Evolutionary conservation across 441 rosid species (phyloP), one percentile per base, ranked within the genome.

Genomic region (Gossypium davidsonii): DNA sequence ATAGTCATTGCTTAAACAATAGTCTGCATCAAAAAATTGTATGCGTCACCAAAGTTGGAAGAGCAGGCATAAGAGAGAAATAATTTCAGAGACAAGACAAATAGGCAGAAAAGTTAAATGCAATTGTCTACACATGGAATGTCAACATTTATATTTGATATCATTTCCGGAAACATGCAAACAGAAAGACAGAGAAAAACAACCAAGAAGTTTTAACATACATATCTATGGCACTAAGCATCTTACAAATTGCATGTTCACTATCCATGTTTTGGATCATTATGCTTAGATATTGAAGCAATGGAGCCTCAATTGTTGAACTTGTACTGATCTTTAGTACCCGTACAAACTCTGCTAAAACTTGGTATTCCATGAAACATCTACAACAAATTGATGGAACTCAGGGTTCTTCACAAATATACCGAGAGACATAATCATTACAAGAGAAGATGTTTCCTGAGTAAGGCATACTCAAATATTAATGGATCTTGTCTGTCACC

Each of bases 301-400:
- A 77, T 0, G 87, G 85, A 10, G 86, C 89, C 84, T 85, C 88
- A 39, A 86, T 87, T 73, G 83, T 80, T 66, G 93, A 83, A 73
- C 74, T 83, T 68, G 64, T 72, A 72, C 85, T 56, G 26, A 84
- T 86, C 81, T 74, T 88, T 72, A 90, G 75, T 28, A 88, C 17
- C 31, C 91, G 85, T 42, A 87, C 85, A 85, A 88, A 90, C 83
- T 88, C 93, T 5, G 90, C 84, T 80, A 88, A 73, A 28, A 88
- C 90, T 83, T 90, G 93, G 72, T 78, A 78, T 79, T 88, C 93
- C 93, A 90, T 90, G 77, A 90, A 90, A 70, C 83, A 86, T 71
- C 90, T 87, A 85, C 70, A 78, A 12, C 74, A 70, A 59, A 63
- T 37, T 31, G 4, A 44, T 49, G 15, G 20, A 42, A 21, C 21